Base-by-base conservation (phyloP, 2,329 filamentous ascomycete genomes). In the Neoscytalidium dimidiatum region DNA sequence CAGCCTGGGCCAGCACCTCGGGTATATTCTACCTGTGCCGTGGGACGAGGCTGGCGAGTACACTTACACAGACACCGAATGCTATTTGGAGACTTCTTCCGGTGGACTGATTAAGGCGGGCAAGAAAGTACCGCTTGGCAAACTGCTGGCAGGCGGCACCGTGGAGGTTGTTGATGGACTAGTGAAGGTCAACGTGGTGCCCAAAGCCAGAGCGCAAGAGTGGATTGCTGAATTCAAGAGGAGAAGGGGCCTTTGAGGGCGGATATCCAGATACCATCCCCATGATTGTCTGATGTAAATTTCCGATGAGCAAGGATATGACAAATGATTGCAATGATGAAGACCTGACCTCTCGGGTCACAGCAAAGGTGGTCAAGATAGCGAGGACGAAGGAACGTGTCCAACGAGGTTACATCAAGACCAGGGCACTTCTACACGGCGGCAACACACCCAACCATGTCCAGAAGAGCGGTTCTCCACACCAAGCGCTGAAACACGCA, bases 81-180 rank as follows among this genome's bases (percentile, higher is more conserved):
- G 92, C 72, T 98, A 92, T 77, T 90, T 96, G 82, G 93, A 97
- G 81, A 98, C 93, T 0, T 79, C 80, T 3, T 81, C 83, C 0
- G 93, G 93, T 0, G 93, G 94, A 0, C 77, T 99, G 71, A 87
- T 97, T 72, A 97, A 96, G 81, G 89, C 94, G 23, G 94, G 95
- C 53, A 94, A 92, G 85, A 95, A 94, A 74, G 84, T 95, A 68
- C 82, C 87, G 21, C 77, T 98, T 70, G 78, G 92, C 58, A 91
- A 92, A 80, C 85, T 94, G 31, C 78, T 98, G 68, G 83, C 83
- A 8, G 87, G 86, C 8, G 92, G 91, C 6, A 93, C 90, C 73
- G 87, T 96, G 6, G 94, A 96, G 79, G 84, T 99, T 9, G 88
- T 96, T 52, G 94, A 99, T 78, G 90, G 92, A 31, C 79, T 98